Conservation (phyloP, 2,329 filamentous ascomycete species). For the Ceratocystis alfenasii region DNA sequence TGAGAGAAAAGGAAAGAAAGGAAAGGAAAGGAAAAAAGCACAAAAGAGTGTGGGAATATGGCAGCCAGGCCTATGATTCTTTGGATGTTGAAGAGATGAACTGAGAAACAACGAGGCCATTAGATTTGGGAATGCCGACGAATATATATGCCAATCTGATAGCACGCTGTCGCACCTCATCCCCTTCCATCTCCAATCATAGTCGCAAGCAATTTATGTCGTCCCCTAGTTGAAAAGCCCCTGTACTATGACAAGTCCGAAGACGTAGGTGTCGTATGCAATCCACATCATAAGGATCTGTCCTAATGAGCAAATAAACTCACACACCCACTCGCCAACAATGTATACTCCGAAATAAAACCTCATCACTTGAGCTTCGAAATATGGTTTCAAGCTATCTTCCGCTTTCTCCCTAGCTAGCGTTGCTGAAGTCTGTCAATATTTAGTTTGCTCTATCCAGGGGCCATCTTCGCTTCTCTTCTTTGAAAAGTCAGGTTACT, state of each 20-base stretch:
- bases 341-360: not conserved
- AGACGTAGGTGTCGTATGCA: too few species aligned
- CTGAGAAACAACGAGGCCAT: not conserved
- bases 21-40: not conserved
- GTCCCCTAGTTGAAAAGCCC: too few species aligned
- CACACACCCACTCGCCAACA: not conserved
- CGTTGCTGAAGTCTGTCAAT: not conserved
- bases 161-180: not conserved
- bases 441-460: not conserved
- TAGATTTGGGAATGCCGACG: not conserved
- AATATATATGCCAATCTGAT: not conserved
- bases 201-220: too few species aligned
- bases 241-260: too few species aligned
- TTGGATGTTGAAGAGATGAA: not conserved
- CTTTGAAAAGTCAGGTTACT: not conserved
- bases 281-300: too few species aligned
- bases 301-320: not conserved
- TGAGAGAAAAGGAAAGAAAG: not conserved
- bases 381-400: not conserved
- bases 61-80: conserved; percentile 10
- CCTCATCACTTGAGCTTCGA: not conserved
- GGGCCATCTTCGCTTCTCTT: not conserved
- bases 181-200: too few species aligned
- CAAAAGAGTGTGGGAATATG: conserved; percentile 5
- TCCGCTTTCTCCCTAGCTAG: not conserved